A percentile compares a stretch with the other conserved stretches of the same genome.
Conservation (phyloP, 208 protist genomes). For the Leishmania amazonensis region DNA sequence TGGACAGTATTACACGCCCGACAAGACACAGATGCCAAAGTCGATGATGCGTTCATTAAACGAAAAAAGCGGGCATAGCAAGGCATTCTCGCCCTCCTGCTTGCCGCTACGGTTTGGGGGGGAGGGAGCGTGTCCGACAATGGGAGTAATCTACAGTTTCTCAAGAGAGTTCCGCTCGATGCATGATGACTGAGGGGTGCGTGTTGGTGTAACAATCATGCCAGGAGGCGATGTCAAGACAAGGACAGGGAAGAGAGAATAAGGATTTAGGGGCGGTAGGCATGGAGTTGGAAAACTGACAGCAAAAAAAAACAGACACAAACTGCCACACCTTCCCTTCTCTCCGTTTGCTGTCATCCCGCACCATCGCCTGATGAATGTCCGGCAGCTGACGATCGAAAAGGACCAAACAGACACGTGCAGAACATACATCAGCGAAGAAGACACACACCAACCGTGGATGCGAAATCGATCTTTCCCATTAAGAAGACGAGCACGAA, state of each 20-base stretch:
- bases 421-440: background rate
- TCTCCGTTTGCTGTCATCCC: background rate
- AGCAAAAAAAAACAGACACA: no score
- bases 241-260: background rate
- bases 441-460: background rate
- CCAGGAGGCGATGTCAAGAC: background rate
- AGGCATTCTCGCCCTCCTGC: slow-evolving; percentile 26
- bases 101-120: background rate
- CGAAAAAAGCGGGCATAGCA: slow-evolving; percentile 45
- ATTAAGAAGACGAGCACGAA: background rate
- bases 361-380: background rate
- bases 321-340: background rate
- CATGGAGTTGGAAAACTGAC: no score
- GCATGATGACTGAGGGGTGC: slow-evolving; percentile 22
- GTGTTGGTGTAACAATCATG: background rate
- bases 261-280: background rate
- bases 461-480: no score
- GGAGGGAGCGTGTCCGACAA: slow-evolving; percentile 10
- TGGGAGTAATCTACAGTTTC: slow-evolving; percentile 23
- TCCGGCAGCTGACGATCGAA: background rate
- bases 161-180: slow-evolving; percentile 30
- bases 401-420: background rate
- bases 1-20: slow-evolving; percentile 53
- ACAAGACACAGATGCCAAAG: slow-evolving; percentile 41
- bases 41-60: slow-evolving; percentile 66